Percentiles rank a stretch among this genome's conserved stretches.
Conservation (phyloP, 2,329 filamentous ascomycete species). For the Phialophora tarda region DNA sequence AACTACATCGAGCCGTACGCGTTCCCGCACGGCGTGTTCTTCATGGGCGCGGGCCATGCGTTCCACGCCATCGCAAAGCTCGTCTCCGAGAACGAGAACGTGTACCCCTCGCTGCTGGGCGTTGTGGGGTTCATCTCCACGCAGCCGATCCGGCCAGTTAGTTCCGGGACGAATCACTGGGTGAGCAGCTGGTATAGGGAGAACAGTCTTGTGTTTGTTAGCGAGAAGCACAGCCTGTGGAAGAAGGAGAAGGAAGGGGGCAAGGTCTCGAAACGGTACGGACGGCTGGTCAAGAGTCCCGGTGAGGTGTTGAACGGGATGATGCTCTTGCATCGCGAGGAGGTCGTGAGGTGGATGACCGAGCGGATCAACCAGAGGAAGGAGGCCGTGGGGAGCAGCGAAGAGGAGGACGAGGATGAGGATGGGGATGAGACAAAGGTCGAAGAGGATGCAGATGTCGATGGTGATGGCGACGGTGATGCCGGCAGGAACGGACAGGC, state of each 20-base stretch:
- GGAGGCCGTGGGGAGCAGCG: constrained; percentile 30
- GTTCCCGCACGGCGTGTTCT: constrained; percentile 69
- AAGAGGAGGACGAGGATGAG: constrained; percentile 38
- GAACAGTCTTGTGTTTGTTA: constrained; percentile 80
- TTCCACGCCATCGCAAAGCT: constrained; percentile 83
- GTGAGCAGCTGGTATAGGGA: constrained; percentile 82
- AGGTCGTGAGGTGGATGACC: constrained; percentile 56
- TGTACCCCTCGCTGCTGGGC: constrained; percentile 70
- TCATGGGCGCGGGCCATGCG: constrained; percentile 88
- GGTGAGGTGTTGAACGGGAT: constrained; percentile 59
- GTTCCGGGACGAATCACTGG: constrained; percentile 67
- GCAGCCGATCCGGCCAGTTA: constrained; percentile 75
- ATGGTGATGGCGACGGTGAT: constrained; percentile 1
- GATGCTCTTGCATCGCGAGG: constrained; percentile 58
- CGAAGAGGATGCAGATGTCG: not conserved
- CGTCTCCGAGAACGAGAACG: constrained; percentile 71
- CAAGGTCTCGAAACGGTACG: constrained; percentile 63
- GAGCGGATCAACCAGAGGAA: constrained; percentile 44
- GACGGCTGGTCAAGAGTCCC: constrained; percentile 56
- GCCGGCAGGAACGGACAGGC: constrained; percentile 14
- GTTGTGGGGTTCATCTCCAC: constrained; percentile 82
- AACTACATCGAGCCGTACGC: constrained; percentile 77
- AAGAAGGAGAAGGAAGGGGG: constrained; percentile 68
- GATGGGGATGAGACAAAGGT: not conserved
- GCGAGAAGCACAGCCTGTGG: constrained; percentile 77